phyloP scores from a whole-genome alignment of 1,284 basidiomycete genomes.

The Stereum hirsutum region DNA sequence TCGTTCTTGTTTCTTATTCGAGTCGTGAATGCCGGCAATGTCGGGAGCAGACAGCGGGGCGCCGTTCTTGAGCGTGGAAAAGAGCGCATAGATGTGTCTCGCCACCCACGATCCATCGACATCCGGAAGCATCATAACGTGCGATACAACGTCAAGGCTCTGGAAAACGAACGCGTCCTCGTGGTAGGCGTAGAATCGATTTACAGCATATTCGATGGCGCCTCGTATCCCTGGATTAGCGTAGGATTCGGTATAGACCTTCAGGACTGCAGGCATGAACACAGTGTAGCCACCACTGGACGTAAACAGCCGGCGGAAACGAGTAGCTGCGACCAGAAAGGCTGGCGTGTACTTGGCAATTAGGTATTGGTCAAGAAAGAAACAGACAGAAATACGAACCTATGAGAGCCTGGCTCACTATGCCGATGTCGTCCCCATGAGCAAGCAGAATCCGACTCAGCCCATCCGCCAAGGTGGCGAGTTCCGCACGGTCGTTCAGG shows the following conservation, averaged over 20 bases:
- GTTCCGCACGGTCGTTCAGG: conserved; percentile 65
- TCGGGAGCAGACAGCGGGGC: conserved; percentile 34
- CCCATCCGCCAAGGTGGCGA: conserved; percentile 61
- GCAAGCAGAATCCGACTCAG: conserved; percentile 55
- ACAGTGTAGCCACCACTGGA: conserved; percentile 1
- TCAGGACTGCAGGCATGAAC: conserved; percentile 30
- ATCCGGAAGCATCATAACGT: conserved; percentile 39
- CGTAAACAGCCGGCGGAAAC: background rate
- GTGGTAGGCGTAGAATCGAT: conserved; percentile 70
- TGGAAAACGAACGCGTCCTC: conserved; percentile 73
- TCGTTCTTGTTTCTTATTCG: conserved; percentile 60
- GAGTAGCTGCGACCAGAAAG: conserved; percentile 61
- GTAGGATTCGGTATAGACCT: conserved; percentile 55
- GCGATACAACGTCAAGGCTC: conserved; percentile 53
- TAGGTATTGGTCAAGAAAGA: background rate
- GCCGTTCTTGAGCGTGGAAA: conserved; percentile 41
- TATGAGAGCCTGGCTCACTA: conserved; percentile 63
- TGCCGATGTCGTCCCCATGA: conserved; percentile 64
- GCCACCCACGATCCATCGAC: conserved; percentile 42
- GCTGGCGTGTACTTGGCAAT: conserved; percentile 22
- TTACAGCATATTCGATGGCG: conserved; percentile 66
- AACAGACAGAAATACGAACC: conserved; percentile 30
- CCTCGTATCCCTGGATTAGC: conserved; percentile 44
- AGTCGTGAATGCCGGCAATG: conserved; percentile 57
- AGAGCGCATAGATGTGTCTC: conserved; percentile 41